These are phyloP conservation scores for Peronospora tabacina DNA, from an alignment of 352 stramenopile species.

Conservation along the genomic window DNA sequence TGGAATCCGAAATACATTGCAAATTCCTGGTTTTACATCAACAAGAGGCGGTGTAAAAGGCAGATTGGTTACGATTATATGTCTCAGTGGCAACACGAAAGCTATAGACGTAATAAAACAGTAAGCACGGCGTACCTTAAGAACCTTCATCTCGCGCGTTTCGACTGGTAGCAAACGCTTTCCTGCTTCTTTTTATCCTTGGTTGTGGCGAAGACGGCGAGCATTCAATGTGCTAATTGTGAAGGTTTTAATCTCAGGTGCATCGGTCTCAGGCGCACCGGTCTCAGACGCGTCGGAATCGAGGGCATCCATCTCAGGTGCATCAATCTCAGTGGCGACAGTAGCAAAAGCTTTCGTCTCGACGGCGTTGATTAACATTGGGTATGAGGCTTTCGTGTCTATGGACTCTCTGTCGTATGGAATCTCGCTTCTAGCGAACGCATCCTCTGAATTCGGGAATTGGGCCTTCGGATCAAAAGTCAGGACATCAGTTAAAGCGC, in stretches of 20 bases:
- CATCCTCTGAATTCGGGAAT: no score
- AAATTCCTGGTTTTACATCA: neutral
- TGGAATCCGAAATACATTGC: no score
- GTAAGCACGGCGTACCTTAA: constrained; percentile 14
- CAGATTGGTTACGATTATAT: constrained; percentile 9
- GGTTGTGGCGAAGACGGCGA: constrained; percentile 14
- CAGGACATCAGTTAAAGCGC: no score
- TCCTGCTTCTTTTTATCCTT: neutral
- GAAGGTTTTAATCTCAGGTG: neutral
- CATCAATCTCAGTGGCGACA: no score
- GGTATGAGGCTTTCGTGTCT: neutral
- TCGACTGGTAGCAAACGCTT: neutral
- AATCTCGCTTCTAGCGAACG: neutral
- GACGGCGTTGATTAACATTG: no score
- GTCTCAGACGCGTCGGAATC: constrained; percentile 3
- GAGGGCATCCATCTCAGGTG: no score
- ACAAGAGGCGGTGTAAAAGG: neutral
- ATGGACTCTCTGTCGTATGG: neutral
- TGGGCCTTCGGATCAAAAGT: no score
- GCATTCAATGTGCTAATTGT: neutral
- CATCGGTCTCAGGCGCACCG: constrained; percentile 1
- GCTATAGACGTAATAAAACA: constrained; percentile 13
- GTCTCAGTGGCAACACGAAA: constrained; percentile 10
- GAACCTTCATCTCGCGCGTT: neutral
- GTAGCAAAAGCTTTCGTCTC: no score